These are phyloP conservation scores for Backusella circina DNA, from an alignment of 192 early-diverging fungal genomes.

Conservation along the genomic window DNA sequence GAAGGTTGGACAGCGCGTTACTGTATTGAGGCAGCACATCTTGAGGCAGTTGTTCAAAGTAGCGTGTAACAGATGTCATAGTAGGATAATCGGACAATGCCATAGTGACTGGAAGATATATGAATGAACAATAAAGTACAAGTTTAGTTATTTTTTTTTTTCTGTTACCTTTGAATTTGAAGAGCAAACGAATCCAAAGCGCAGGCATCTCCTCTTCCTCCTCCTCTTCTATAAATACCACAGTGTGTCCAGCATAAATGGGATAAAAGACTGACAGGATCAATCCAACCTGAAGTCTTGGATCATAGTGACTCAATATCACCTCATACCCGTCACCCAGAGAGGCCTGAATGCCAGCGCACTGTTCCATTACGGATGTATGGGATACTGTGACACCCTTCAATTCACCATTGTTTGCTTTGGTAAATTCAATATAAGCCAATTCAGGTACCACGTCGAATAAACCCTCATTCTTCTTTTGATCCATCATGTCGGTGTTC, in stretches of 20 bases:
- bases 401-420: conserved; percentile 74
- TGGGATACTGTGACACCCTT: conserved; percentile 81
- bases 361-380: conserved; percentile 53
- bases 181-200: conserved; percentile 62
- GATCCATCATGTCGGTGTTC: conserved; percentile 66
- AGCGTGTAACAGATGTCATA: conserved; percentile 54
- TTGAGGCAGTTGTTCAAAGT: conserved; percentile 46
- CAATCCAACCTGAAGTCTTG: conserved; percentile 77
- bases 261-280: conserved; percentile 58
- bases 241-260: conserved; percentile 66
- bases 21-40: conserved; percentile 50
- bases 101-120: conserved; percentile 45
- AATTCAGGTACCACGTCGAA: conserved; percentile 48
- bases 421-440: conserved; percentile 84
- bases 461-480: not conserved
- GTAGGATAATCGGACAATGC: conserved; percentile 68
- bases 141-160: conserved; percentile 1
- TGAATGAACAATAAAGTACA: not conserved
- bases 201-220: conserved; percentile 60
- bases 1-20: conserved; percentile 48
- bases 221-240: conserved; percentile 55
- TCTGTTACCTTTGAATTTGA: conserved; percentile 59
- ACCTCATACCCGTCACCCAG: not conserved
- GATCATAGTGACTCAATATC: conserved; percentile 67
- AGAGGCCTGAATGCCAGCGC: not conserved